Base-by-base conservation (phyloP, 495 filamentous ascomycete genomes). In the Xylaria venustula region DNA sequence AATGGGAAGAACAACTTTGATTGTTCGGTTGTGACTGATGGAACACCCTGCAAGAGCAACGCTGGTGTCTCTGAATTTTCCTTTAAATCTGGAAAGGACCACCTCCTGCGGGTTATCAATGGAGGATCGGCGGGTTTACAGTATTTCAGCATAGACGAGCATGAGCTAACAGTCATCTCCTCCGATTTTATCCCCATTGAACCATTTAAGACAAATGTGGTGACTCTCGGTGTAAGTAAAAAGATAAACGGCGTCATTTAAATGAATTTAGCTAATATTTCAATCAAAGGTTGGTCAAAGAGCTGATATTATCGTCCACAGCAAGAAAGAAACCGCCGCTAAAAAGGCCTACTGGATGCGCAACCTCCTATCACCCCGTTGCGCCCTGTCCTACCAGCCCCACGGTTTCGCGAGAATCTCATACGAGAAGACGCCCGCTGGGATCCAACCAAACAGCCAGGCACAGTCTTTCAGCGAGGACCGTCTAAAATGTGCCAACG, bases 231-330 rank as follows among this genome's bases (percentile, higher is more conserved):
- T 37, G 85, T 89, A n/a, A n/a, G n/a, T n/a, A n/a, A n/a, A n/a
- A n/a, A n/a, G n/a, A n/a, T n/a, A n/a, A n/a, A n/a, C n/a, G n/a
- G n/a, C n/a, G n/a, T n/a, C n/a, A n/a, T n/a, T n/a, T n/a, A n/a
- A n/a, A n/a, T n/a, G n/a, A n/a, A n/a, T n/a, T n/a, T n/a, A n/a
- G n/a, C n/a, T n/a, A n/a, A n/a, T n/a, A n/a, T n/a, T n/a, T n/a
- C n/a, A n/a, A n/a, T n/a, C n/a, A n/a, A n/a, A n/a, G n/a, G n/a
- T n/a, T 63, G 88, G 85, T 3, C 87, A 92, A 70, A 80, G 89
- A 23, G 88, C 87, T 64, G 83, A 90, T 62, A 71, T 91, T n/a
- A 79, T 92, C 41, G 79, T 91, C 20, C 76, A 78, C 32, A 87
- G 85, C 4, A 78, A 30, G 1, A 77, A 73, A 7, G 30, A 52